Evolutionary conservation across 169 alveolate species (phyloP), one percentile per base, ranked within the genome.

Genomic region (Plasmodium adleri): DNA sequence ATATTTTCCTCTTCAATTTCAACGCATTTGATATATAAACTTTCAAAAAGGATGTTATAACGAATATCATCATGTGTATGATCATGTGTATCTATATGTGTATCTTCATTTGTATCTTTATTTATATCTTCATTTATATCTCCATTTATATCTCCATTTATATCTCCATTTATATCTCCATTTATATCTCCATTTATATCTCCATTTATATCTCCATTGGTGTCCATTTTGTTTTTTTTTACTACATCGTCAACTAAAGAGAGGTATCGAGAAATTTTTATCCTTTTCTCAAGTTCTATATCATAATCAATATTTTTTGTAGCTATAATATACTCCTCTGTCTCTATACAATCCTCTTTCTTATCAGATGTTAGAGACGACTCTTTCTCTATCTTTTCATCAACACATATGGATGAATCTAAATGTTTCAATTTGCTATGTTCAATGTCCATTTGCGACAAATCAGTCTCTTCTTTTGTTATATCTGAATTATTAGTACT

Each of bases 311-410:
- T 58, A 47, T 56, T 49, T 10, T 28, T 20, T 15, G 70, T 63
- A 26, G 88, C 88, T 9, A 49, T 56, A 43, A 74, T 74, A 47
- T 15, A 74, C 7, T 74, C 43, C 1, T 15, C 63, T 17, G 60
- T 59, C 39, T 59, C 20, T 12, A 24, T 39, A 47, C 15, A 5
- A 22, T 74, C 72, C 49, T 22, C 54, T 17, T 68, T 17, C 3
- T 13, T 8, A 49, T 47, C 47, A 22, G 50, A 39, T 20, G n/a
- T 5, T 20, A 15, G 10, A 39, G 47, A 39, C 5, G 47, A 5
- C 45, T 26, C 60, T 20, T 15, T 24, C n/a, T 20, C 15, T 50
- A 20, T 10, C 1, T 6, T 10, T 3, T 54, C 62, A 54, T 54
- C 20, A 13, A 13, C 62, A 20, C 4, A 60, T 10, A 26, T 60